Base-by-base conservation (phyloP, 441 rosid species). In the Eutrema salsugineum region DNA sequence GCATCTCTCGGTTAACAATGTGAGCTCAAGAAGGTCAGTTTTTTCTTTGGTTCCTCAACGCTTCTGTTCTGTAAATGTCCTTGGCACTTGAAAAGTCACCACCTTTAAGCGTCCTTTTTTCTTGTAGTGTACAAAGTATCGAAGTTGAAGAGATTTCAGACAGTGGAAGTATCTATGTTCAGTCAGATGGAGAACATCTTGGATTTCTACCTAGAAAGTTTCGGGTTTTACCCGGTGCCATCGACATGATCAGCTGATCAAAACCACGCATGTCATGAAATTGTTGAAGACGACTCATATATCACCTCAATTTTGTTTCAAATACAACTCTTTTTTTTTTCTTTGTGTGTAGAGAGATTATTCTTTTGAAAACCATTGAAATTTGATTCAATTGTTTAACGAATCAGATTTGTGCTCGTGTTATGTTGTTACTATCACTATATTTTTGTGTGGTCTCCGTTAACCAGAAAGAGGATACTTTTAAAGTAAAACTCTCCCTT, bases 161-260 rank as follows among this genome's bases (percentile, higher is more conserved):
- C 24, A 61, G 79, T 46, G 86, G 83, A 57, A 72, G 67, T 76
- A 85, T 93, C 67, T 95, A 76, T 66, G 86, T 95, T 66, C 99
- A 95, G 73, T 95, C 98, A n/a, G 99, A 95, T 66, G 99, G 99
- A 40, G 98, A 95, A 63, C 79, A 87, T 79, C 77, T 95, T 55
- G 99, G 99, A 30, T 91, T 87, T 68, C 93, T 95, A 68, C 98
- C 98, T 28, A 71, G 89, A 82, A 91, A 87, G 84, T 83, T 95
- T 39, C 63, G 70, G 56, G 68, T 95, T 60, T 66, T 93, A 70
- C 96, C 99, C 48, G 83, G 85, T 55, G 92, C 85, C 20, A 83
- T 95, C 27, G 85, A 91, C 77, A 85, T 95, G 91, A 87, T 95
- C 57, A 62, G 64, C 86, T 94, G 80, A 88, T 69, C 38, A 28